Base-by-base conservation (phyloP, 352 stramenopile species). In the Albugo candida region DNA sequence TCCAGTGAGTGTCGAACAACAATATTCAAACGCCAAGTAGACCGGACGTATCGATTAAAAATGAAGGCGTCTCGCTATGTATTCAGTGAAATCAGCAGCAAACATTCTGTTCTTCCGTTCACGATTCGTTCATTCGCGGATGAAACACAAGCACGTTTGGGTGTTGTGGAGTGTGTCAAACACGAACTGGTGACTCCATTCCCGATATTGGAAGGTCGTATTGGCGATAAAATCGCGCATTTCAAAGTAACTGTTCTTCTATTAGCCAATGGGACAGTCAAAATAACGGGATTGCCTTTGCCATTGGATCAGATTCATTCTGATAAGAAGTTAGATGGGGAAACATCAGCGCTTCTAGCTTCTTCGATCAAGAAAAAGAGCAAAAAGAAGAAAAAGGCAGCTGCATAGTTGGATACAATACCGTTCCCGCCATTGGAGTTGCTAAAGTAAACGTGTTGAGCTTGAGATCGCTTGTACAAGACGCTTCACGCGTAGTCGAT, bases 241-340 rank as follows among this genome's bases (percentile, higher is more conserved):
- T 97, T 99, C 70, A 99, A 99, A 80, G 93, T 85, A 48, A 99
- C 96, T 12, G 88, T 99, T 41, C 70, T 99, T 47, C 73, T 99
- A 41, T 60, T 99, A 51, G 85, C 92, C 24, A 95, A 76, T 36
- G 95, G 95, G 56, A 97, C 93, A 4, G 80, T 74, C 27, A 92
- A 96, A 69, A 96, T 98, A 47, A 98, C 94, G 40, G 94, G 94
- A 43, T 64, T 98, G 44, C 58, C 74, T 19, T 80, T 97, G 58
- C 86, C 86, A 21, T 60, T 55, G 14, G 93, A 96, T 53, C 65
- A 64, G 56, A 77, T 97, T 54, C 81, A 79, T 48, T 96, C 87
- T 53, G 80, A 95, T 20, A 96, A 96, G 69, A 74, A 69, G 49
- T 67, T 95, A 38, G 81, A 96, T 55, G 87, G 96, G 36, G 87